Evolutionary conservation across 805 yeast genomes (phyloP), one percentile per base, ranked within the genome.

Genomic region (Hanseniaspora meyeri): DNA sequence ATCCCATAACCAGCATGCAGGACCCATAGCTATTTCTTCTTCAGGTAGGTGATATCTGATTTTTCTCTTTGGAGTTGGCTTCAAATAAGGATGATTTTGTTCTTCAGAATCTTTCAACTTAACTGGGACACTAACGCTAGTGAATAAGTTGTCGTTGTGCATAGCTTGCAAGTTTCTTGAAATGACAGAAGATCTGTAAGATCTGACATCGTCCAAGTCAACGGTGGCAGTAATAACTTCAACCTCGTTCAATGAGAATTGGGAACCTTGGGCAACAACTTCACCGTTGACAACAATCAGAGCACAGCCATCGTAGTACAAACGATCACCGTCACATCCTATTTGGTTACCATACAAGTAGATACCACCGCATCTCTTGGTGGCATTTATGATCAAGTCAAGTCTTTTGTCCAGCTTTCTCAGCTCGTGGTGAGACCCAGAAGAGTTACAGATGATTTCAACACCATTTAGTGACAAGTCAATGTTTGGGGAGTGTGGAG

Each of bases 1-100:
- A 69, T 93, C 99, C 99, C 99, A 93, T 60, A 93, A 70, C 99
- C 99, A 93, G 68, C 98, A 93, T 0, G 99, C 98, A 0, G 99
- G 99, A 0, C 99, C 99, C 46, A 87, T 73, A 0, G 97, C 97
- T 61, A 93, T 91, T 69, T 93, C 99, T 70, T 93, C 97, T 65
- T 90, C 95, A 2, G 98, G 96, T 1, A 73, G 65, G 69, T 86
- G 95, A 63, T 85, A 84, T 40, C 75, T 76, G 46, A 84, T 75
- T 5, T 72, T 74, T 24, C 70, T 66, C 1, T 77, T 64, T 20
- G 65, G 64, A 0, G 93, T 70, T 19, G 96, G 96, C 11, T 64
- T 68, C 11, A 86, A 70, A 0, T 66, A 64, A 20, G 86, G 80
- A 65, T 86, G 80, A 62, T 87, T 85, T 40, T 79, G 74, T 45